Evolutionary conservation across 2,329 filamentous ascomycete genomes (phyloP), one percentile per base, ranked within the genome.

Genomic region (Claviceps quebecensis): DNA sequence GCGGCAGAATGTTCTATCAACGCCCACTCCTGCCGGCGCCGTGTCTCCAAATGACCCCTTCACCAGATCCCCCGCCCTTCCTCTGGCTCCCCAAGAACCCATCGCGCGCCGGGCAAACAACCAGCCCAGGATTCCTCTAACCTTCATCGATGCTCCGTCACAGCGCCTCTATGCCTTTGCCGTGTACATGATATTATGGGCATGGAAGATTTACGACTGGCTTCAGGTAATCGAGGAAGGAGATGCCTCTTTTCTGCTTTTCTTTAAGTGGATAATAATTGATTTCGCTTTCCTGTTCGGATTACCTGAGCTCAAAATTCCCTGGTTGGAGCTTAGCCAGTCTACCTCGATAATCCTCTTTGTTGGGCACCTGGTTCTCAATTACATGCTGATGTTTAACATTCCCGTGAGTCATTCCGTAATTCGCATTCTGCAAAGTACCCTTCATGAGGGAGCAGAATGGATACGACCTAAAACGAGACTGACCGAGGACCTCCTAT

Each of bases 251-350:
- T 83, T 93, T 55, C 86, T 82, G 77, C 76, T 91, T 47, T 96
- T 96, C 63, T 71, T 95, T 62, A 98, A 97, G 77, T 98, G 93
- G 93, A 78, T 87, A 56, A 75, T 82, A 53, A 79, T 98, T 56
- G 93, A 98, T 69, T 85, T 86, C 54, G 68, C 84, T 23, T 96
- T 90, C 65, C 74, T 97, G 56, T 95, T 94, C 65, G 86, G 86
- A 7, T 71, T 98, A 50, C 91, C 94, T 17, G 79, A 86, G 58
- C 68, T 98, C 60, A 81, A 87, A 65, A 95, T 98, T 76, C 93
- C 93, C 53, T 98, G 93, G 94, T 74, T 98, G 53, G 89, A 97
- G 72, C 87, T 91, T 72, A 87, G 87, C 44, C 86, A 87, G 61
- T 76, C 79, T 38, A 82, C 82, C 1, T 84, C 87, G 50, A 77